phyloP scores from a whole-genome alignment of 2,329 filamentous ascomycete genomes.

The Drechmeria coniospora region DNA sequence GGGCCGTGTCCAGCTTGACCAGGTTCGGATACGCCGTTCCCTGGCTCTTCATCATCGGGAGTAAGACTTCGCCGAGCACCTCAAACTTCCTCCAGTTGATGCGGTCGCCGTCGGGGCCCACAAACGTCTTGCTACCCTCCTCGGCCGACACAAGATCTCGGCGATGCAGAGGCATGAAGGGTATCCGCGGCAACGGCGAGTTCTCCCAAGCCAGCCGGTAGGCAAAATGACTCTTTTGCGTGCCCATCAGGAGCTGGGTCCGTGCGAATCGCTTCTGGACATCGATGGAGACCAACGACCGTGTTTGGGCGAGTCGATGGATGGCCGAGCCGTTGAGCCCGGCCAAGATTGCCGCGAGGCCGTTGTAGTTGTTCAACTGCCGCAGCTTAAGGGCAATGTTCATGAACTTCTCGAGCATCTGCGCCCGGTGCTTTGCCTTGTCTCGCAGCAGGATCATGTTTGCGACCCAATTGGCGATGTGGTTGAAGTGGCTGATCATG shows the following conservation, averaged over 20 bases:
- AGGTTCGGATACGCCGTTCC: constrained; percentile 65
- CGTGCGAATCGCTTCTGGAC: constrained; percentile 75
- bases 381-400: constrained; percentile 71
- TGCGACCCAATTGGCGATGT: constrained; percentile 66
- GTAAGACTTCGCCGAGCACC: constrained; percentile 79
- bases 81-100: constrained; percentile 99
- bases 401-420: constrained; percentile 94
- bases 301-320: constrained; percentile 67
- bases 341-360: constrained; percentile 81
- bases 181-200: constrained; percentile 75
- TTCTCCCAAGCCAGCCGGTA: constrained; percentile 98
- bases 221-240: constrained; percentile 80
- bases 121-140: constrained; percentile 80
- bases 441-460: constrained; percentile 80
- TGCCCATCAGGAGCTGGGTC: constrained; percentile 81
- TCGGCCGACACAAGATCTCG: constrained; percentile 84
- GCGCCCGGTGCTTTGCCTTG: constrained; percentile 86
- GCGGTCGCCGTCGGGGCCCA: constrained; percentile 55
- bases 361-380: constrained; percentile 93
- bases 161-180: constrained; percentile 79
- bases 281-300: constrained; percentile 54
- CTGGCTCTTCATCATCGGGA: constrained; percentile 86
- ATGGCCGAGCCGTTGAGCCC: constrained; percentile 82
- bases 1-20: constrained; percentile 50
- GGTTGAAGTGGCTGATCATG: constrained; percentile 88